phyloP scores from a whole-genome alignment of 2,329 filamentous ascomycete genomes.

The Talaromyces rugulosus region DNA sequence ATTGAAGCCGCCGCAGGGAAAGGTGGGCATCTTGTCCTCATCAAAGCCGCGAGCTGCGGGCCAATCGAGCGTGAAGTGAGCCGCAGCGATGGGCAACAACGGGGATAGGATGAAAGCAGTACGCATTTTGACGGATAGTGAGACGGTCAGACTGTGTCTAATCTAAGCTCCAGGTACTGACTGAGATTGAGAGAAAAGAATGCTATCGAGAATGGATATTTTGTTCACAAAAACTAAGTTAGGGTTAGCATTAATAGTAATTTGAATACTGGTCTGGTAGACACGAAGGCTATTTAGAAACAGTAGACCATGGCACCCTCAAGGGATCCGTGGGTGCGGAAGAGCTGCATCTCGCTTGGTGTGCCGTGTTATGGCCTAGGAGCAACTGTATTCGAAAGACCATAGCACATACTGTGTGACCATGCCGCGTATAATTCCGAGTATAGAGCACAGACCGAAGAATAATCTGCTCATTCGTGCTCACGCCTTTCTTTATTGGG shows the following conservation, averaged over 20 bases:
- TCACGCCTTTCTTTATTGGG: constrained; percentile 14
- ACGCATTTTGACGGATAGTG: constrained; percentile 5
- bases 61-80: constrained; percentile 55
- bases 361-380: background rate
- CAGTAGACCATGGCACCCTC: background rate
- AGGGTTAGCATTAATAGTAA: background rate
- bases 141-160: background rate
- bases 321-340: background rate
- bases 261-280: background rate
- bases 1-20: constrained; percentile 49
- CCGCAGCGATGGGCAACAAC: constrained; percentile 44
- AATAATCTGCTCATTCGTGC: constrained; percentile 29
- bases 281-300: background rate
- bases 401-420: background rate
- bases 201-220: background rate
- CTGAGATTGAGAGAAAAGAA: background rate
- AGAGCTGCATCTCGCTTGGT: background rate
- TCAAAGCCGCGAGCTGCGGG: constrained; percentile 49
- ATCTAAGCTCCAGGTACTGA: background rate
- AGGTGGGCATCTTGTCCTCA: constrained; percentile 43
- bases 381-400: background rate
- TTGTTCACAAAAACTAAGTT: background rate
- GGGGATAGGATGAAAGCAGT: constrained; percentile 22
- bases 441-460: background rate
- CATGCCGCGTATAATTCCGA: background rate